Evolutionary conservation across 371 early-diverging fungal genomes (phyloP).

Genomic region (Mycotypha africana): DNA sequence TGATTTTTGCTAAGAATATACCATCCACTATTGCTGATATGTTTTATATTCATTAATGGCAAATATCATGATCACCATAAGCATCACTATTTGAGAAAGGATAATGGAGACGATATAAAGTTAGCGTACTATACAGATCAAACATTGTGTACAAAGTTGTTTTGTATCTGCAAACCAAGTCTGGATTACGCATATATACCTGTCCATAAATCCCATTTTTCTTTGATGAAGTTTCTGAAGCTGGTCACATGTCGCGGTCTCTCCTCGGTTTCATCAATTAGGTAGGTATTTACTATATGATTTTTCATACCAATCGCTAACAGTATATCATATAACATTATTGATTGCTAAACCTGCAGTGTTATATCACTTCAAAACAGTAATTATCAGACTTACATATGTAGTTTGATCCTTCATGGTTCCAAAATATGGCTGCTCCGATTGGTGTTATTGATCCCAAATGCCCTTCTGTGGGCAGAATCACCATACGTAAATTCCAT

Average conservation of each 20-base stretch:
- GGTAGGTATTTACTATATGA: slow-evolving; percentile 20
- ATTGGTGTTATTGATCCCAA: slow-evolving; percentile 6
- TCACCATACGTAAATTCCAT: slow-evolving; percentile 21
- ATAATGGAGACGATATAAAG: neutral
- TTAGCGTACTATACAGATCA: no score
- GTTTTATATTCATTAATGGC: slow-evolving; percentile 14
- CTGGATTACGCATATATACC: slow-evolving; percentile 10
- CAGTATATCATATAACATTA: no score
- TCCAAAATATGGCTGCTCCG: slow-evolving; percentile 16
- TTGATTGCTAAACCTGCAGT: neutral
- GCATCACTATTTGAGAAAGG: slow-evolving; percentile 10
- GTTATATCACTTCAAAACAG: neutral
- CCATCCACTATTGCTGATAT: no score
- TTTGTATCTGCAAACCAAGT: no score
- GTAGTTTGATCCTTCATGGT: slow-evolving; percentile 3
- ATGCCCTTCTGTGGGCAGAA: slow-evolving; percentile 15
- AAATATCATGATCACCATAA: slow-evolving; percentile 6
- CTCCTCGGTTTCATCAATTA: slow-evolving; percentile 19
- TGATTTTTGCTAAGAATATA: no score
- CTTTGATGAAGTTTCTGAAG: slow-evolving; percentile 20
- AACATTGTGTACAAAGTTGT: no score
- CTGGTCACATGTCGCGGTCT: slow-evolving; percentile 13
- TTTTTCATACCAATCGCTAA: slow-evolving; percentile 28
- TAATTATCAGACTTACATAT: slow-evolving; percentile 9
- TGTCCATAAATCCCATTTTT: slow-evolving; percentile 24